These are phyloP conservation scores for Penicillium sp. DNA, from an alignment of 2,329 filamentous ascomycete genomes.

Conservation along the genomic window DNA sequence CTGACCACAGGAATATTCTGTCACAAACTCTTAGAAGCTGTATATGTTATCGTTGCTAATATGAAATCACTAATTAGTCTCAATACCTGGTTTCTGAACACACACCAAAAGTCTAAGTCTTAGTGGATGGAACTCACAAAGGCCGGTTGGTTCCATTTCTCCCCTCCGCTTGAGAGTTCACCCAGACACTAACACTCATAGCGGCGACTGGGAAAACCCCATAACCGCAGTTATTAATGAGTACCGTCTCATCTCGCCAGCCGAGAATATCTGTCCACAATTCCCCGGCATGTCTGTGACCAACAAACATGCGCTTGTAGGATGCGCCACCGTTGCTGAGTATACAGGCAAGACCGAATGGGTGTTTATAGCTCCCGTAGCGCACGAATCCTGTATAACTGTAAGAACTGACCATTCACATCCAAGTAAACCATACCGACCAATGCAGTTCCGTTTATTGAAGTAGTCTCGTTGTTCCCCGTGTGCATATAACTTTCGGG, in stretches of 20 bases:
- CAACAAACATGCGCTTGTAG: constrained; percentile 63
- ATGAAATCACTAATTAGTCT: background rate
- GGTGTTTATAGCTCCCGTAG: constrained; percentile 52
- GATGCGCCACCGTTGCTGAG: constrained; percentile 54
- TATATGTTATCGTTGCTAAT: constrained; percentile 1
- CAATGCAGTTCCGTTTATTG: constrained; percentile 60
- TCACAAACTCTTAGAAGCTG: background rate
- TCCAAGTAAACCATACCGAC: constrained; percentile 28
- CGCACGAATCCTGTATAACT: constrained; percentile 49
- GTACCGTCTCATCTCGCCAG: constrained; percentile 55
- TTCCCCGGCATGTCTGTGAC: constrained; percentile 58
- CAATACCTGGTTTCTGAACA: background rate
- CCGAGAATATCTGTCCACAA: constrained; percentile 64
- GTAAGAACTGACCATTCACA: background rate
- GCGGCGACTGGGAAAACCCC: constrained; percentile 57
- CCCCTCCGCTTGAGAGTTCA: constrained; percentile 55
- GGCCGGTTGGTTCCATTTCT: constrained; percentile 45
- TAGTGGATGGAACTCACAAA: constrained; percentile 41
- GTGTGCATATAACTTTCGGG: constrained; percentile 66
- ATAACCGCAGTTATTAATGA: constrained; percentile 60
- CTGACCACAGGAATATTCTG: background rate
- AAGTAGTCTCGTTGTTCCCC: constrained; percentile 66
- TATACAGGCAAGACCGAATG: constrained; percentile 56
- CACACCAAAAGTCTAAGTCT: too few relatives aligned
- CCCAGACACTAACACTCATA: constrained; percentile 62